Base-by-base conservation (phyloP, 495 filamentous ascomycete species). In the Penicilliopsis zonata region DNA sequence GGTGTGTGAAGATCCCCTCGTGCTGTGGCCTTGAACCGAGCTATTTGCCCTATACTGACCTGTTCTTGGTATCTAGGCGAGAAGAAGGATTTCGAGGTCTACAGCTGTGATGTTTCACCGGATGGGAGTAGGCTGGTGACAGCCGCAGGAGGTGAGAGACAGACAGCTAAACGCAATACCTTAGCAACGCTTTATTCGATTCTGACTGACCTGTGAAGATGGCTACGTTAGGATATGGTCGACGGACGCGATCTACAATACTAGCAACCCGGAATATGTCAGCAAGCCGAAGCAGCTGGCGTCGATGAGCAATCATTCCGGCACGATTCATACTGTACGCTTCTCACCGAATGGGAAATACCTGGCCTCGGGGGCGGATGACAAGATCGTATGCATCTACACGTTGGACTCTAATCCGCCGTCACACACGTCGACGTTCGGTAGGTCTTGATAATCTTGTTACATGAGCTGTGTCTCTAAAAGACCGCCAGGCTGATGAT, bases 221-320 rank as follows among this genome's bases (percentile, higher is more conserved):
- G 88, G 90, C 51, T 83, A 92, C 47, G 88, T 96, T 38, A 81
- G 90, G 18, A 83, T 98, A 40, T 98, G 90, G 90, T 95, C 90
- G 25, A 94, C 80, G 18, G 85, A 94, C 40, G 84, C 90, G 27
- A 86, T 96, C 46, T 78, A 80, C 57, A 81, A 82, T 37, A 76
- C 83, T 31, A 65, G 70, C 30, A 69, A 92, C 33, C 59, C 74
- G 10, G 54, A 63, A 31, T 73, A 70, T 38, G 72, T 70, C 49
- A 67, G 58, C 33, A 82, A 87, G 46, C 92, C 90, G 14, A 85
- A 83, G 47, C 90, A 99, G 59, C 71, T 99, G 32, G 93, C 88
- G 44, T 88, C 87, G 38, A 83, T 99, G 76, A 94, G 86, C 73
- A 85, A 95, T 43, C 90, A 99, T 55, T 86, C 92, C 4, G 90